Conservation (phyloP, 2,329 filamentous ascomycete genomes). For the Cercospora berteroae region DNA sequence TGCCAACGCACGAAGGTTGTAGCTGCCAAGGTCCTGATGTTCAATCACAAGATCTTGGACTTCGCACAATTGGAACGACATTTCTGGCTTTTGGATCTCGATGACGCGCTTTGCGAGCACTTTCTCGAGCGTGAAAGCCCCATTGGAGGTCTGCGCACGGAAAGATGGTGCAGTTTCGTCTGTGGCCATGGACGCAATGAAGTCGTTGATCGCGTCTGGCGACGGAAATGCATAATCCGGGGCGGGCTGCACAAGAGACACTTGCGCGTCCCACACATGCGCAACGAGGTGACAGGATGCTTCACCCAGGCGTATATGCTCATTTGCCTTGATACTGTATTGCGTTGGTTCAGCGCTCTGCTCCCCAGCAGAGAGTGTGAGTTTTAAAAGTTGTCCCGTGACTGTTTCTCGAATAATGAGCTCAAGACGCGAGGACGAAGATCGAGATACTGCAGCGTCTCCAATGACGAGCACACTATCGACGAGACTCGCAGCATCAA, state of each 20-base stretch:
- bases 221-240: slow-evolving; percentile 7
- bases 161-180: slow-evolving; percentile 19
- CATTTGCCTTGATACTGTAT: slow-evolving; percentile 15
- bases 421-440: not conserved
- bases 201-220: slow-evolving; percentile 15
- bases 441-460: not conserved
- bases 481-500: slow-evolving; percentile 9
- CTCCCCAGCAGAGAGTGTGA: slow-evolving; percentile 6
- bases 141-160: slow-evolving; percentile 4
- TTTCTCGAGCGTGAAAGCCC: slow-evolving; percentile 11
- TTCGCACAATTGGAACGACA: slow-evolving; percentile 15
- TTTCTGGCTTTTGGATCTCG: slow-evolving; percentile 4
- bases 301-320: slow-evolving; percentile 11
- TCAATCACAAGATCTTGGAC: slow-evolving; percentile 17
- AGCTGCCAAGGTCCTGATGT: slow-evolving; percentile 4
- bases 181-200: slow-evolving; percentile 21
- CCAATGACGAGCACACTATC: not conserved
- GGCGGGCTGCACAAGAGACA: slow-evolving; percentile 15
- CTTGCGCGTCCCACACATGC: slow-evolving; percentile 25
- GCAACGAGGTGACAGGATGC: slow-evolving; percentile 19
- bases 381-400: slow-evolving; percentile 10
- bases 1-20: slow-evolving; percentile 19
- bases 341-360: slow-evolving; percentile 1
- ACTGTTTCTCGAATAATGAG: slow-evolving; percentile 17
- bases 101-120: slow-evolving; percentile 20